Evolutionary conservation across 805 yeast genomes (phyloP).

Genomic region (Suhomyces xylopsoci): DNA sequence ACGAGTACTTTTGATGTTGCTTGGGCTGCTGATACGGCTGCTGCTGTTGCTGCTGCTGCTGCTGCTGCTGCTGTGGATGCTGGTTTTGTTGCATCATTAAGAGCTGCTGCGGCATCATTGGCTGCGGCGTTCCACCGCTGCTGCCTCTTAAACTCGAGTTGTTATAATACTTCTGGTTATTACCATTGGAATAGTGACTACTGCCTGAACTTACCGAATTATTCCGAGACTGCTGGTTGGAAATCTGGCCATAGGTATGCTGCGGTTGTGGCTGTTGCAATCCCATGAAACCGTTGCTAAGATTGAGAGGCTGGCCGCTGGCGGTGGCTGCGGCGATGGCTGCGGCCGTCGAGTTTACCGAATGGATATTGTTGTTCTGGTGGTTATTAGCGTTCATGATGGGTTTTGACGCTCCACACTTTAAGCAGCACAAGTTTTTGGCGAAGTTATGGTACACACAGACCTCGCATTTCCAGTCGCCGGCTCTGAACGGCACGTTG

Average conservation of each 20-base stretch:
- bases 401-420: constrained; percentile 77
- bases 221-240: constrained; percentile 8
- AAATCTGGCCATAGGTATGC: constrained; percentile 12
- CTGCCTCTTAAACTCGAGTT: constrained; percentile 14
- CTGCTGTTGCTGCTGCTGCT: constrained; percentile 14
- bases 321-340: constrained; percentile 49
- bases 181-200: constrained; percentile 8
- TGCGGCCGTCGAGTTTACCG: constrained; percentile 43
- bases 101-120: constrained; percentile 21
- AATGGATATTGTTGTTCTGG: constrained; percentile 20
- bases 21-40: constrained; percentile 9
- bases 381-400: constrained; percentile 23
- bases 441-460: constrained; percentile 93
- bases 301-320: constrained; percentile 43
- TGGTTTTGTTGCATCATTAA: constrained; percentile 18
- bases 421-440: constrained; percentile 78
- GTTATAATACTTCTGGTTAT: constrained; percentile 14
- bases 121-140: constrained; percentile 18
- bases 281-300: constrained; percentile 28
- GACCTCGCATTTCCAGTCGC: constrained; percentile 92
- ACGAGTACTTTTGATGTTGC: constrained; percentile 15
- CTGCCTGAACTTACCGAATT: constrained; percentile 8
- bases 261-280: constrained; percentile 36
- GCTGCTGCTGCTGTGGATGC: constrained; percentile 14
- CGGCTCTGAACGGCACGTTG: constrained; percentile 91